Evolutionary conservation across 1,284 basidiomycete genomes (phyloP), one percentile per base, ranked within the genome.

Genomic region (Cystobasidium slooffiae): DNA sequence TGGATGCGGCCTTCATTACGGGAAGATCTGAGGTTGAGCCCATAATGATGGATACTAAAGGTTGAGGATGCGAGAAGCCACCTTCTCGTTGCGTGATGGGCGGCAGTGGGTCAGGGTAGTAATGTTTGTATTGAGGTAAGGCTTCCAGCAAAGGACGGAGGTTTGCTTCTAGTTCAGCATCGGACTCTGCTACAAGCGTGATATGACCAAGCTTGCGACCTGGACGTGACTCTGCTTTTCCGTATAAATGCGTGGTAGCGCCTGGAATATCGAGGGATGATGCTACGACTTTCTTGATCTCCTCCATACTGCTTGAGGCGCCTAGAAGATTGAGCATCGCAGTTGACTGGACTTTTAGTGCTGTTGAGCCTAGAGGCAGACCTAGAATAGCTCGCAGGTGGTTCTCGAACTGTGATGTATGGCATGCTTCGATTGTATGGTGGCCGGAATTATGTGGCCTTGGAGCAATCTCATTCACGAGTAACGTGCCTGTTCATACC

Each of bases 161-260:
- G 41, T 89, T 87, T 1, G 82, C 80, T 61, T 87, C 87, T 0
- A 96, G 86, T 77, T 90, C 86, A 0, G 92, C 90, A 79, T 97
- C 94, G 0, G 88, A 91, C 61, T 88, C 83, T 0, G 91, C 96
- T 8, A 94, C 91, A 74, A 99, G 81, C 37, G 95, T 99, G 81
- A 98, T 89, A 82, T 99, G 97, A 0, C 96, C 96, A 94, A 99
- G 97, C 85, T 99, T 99, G 72, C 96, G 86, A 12, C 95, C 96
- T 78, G 89, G 90, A 56, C 95, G 87, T 80, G 89, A 93, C 76
- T 92, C 93, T 7, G 88, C 84, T 83, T 99, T 99, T 55, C 96
- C 97, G 82, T 99, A 99, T 3, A 98, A 86, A 80, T 99, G 96
- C 3, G 92, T 87, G 3, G 88, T 87, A 0, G 93, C 89, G 3